Percentiles rank a stretch among this genome's conserved stretches.
Evolutionary conservation across 2,329 filamentous ascomycete species (phyloP).

Genomic region (Seiridium unicorne): DNA sequence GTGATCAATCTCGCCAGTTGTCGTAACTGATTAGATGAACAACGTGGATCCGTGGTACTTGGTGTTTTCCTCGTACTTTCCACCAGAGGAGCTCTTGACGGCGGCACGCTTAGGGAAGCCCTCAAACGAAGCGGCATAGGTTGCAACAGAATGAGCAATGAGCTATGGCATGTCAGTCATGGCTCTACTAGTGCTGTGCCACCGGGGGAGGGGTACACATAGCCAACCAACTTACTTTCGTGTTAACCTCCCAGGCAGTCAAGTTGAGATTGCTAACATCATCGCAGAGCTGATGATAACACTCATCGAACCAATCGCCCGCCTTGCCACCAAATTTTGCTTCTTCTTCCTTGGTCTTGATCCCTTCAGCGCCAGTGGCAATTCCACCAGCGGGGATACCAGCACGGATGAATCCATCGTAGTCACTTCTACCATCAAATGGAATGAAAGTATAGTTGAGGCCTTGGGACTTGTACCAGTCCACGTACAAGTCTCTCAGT

Average conservation of each 20-base stretch:
- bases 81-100: conserved; percentile 18
- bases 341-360: conserved; percentile 69
- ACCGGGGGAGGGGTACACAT: not conserved
- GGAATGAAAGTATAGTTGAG: conserved; percentile 68
- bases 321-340: conserved; percentile 69
- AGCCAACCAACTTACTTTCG: conserved; percentile 44
- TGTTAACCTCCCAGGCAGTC: conserved; percentile 60
- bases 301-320: conserved; percentile 57
- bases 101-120: conserved; percentile 58
- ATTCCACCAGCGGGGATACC: conserved; percentile 75
- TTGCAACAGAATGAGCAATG: conserved; percentile 72
- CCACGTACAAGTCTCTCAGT: conserved; percentile 64
- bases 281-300: conserved; percentile 64
- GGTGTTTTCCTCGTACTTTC: conserved; percentile 28
- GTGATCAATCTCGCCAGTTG: not conserved
- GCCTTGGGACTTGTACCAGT: conserved; percentile 62
- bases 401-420: conserved; percentile 71
- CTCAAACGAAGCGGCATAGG: conserved; percentile 64
- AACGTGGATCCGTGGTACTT: conserved; percentile 52
- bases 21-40: conserved; percentile 34
- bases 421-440: conserved; percentile 79
- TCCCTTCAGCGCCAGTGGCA: conserved; percentile 73
- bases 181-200: too few species aligned
- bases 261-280: conserved; percentile 56
- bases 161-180: conserved; percentile 37